Conservation (phyloP, 164 flowering plant genomes). For the Liriodendron chinense region DNA sequence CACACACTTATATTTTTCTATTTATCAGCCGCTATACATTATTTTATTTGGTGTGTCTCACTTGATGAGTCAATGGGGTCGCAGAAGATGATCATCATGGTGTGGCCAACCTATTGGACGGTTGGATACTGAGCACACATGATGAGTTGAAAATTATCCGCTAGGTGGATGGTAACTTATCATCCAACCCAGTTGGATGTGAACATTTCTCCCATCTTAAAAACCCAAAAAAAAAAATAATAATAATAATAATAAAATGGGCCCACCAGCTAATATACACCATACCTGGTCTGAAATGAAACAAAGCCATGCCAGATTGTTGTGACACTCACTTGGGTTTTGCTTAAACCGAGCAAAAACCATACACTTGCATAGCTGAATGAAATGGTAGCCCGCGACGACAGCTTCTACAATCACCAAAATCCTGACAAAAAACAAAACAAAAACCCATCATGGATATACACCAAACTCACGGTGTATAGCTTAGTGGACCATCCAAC, state of each 20-base stretch:
- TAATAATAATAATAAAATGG: not conserved
- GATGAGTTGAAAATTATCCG: no score
- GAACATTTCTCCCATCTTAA: no score
- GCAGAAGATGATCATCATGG: no score
- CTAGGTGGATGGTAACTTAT: no score
- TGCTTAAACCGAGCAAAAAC: slow-evolving; percentile 9
- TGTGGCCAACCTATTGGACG: no score
- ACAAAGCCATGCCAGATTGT: slow-evolving; percentile 36
- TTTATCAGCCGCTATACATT: no score
- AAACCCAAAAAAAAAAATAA: not conserved
- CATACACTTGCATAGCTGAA: slow-evolving; percentile 39
- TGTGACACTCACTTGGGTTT: slow-evolving; percentile 5
- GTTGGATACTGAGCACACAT: no score
- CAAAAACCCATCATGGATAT: no score
- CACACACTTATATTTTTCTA: no score
- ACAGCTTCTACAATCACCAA: slow-evolving; percentile 36
- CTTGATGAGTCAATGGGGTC: no score
- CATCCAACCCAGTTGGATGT: no score
- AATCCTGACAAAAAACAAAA: slow-evolving; percentile 24
- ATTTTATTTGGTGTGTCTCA: no score
- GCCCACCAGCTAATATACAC: not conserved
- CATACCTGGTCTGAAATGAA: slow-evolving; percentile 71
- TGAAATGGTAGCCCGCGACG: slow-evolving; percentile 56
- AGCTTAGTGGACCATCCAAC: not conserved
- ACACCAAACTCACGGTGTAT: not conserved